Evolutionary conservation across 495 filamentous ascomycete species (phyloP).

Genomic region (Astrothelium subdiscretum): DNA sequence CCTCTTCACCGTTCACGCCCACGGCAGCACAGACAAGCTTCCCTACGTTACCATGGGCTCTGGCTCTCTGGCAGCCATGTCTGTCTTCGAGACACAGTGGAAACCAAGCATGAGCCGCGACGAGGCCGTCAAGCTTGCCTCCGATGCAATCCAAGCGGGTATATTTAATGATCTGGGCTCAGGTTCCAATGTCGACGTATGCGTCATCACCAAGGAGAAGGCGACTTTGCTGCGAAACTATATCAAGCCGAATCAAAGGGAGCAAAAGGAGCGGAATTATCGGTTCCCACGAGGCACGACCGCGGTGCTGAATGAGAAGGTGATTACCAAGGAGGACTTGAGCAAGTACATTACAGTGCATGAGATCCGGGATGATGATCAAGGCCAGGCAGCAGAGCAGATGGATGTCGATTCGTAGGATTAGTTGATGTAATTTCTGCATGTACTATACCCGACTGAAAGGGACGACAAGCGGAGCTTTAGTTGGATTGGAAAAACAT

Average conservation of each 20-base stretch:
- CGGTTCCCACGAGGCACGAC: constrained; percentile 81
- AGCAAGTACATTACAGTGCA: constrained; percentile 90
- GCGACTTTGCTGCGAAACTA: constrained; percentile 83
- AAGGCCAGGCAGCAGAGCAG: constrained; percentile 57
- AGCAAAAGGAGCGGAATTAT: constrained; percentile 86
- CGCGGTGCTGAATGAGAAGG: constrained; percentile 82
- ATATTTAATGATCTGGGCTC: constrained; percentile 99
- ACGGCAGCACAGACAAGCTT: constrained; percentile 96
- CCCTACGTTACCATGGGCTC: constrained; percentile 99
- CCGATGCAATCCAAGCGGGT: constrained; percentile 87
- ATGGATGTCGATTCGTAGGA: constrained; percentile 85
- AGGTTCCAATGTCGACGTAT: constrained; percentile 94
- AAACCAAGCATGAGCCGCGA: constrained; percentile 65
- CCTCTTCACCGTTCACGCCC: constrained; percentile 96
- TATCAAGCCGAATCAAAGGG: constrained; percentile 83
- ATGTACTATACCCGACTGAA: background rate
- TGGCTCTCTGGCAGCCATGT: constrained; percentile 92
- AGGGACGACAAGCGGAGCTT: background rate
- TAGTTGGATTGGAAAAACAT: background rate
- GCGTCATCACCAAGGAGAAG: constrained; percentile 87
- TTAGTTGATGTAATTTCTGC: background rate
- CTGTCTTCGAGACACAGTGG: constrained; percentile 95
- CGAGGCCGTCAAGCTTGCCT: constrained; percentile 69
- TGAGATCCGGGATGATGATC: constrained; percentile 51
- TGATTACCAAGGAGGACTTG: constrained; percentile 85